Percentiles rank a stretch among this genome's conserved stretches.
These are phyloP conservation scores for Serendipita sp. DNA, from an alignment of 768 basidiomycete species.

Conservation along the genomic window DNA sequence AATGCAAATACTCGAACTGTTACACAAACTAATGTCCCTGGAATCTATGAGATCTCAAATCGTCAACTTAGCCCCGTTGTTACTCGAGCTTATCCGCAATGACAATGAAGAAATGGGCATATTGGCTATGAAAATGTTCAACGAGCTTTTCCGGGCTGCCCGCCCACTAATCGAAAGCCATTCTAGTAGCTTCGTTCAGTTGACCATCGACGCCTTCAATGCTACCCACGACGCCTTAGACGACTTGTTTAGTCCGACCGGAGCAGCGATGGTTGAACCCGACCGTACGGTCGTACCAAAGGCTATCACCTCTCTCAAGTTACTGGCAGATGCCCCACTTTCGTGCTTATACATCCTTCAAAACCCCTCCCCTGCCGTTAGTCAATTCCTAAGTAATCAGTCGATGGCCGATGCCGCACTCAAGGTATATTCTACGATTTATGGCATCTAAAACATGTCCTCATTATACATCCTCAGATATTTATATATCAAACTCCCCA, in stretches of 20 bases:
- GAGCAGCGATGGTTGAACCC: conserved; percentile 37
- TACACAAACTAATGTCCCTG: conserved; percentile 70
- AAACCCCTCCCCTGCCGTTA: conserved; percentile 49
- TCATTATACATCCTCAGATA: conserved; percentile 21
- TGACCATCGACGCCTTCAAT: conserved; percentile 62
- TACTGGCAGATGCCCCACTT: conserved; percentile 85
- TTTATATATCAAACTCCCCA: conserved; percentile 57
- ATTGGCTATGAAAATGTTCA: conserved; percentile 76
- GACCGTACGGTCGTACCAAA: conserved; percentile 44
- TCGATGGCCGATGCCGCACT: conserved; percentile 51
- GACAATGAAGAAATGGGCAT: conserved; percentile 97
- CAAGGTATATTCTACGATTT: neutral
- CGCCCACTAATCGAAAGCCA: conserved; percentile 55
- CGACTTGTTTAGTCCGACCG: conserved; percentile 20
- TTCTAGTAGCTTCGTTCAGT: conserved; percentile 59
- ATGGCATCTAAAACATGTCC: neutral
- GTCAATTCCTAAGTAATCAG: conserved; percentile 48
- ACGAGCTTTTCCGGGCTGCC: conserved; percentile 72
- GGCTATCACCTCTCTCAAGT: conserved; percentile 69
- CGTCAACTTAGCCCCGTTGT: conserved; percentile 50
- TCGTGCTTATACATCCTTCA: conserved; percentile 84
- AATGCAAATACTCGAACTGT: conserved; percentile 69
- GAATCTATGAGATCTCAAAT: conserved; percentile 63
- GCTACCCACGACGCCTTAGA: conserved; percentile 66
- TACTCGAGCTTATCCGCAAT: conserved; percentile 66